Conservation (phyloP, 1,139 yeast species). For the Pichia sp. region DNA sequence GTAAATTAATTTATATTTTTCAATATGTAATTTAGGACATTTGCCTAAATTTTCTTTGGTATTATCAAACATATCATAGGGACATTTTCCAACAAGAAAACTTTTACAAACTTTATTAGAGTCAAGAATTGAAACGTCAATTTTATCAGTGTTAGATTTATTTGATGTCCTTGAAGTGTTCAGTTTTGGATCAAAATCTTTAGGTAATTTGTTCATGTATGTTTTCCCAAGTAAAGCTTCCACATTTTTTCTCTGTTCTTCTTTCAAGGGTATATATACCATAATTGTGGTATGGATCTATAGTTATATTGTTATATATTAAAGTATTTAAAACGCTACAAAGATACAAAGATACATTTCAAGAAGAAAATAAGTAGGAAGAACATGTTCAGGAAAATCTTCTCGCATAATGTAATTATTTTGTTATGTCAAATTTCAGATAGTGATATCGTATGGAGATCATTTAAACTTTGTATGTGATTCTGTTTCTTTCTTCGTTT, state of each 20-base stretch:
- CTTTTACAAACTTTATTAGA: conserved; percentile 73
- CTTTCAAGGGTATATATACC: no score
- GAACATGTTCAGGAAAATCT: no score
- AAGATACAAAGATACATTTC: no score
- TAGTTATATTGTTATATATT: no score
- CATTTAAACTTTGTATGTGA: no score
- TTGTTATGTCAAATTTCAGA: no score
- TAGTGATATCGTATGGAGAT: no score
- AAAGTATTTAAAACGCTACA: no score
- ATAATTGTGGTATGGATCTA: no score
- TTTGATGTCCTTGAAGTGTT: no score
- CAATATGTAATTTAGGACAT: conserved; percentile 73
- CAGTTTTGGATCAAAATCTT: conserved; percentile 19
- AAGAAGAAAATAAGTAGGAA: no score
- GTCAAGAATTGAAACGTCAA: conserved; percentile 34
- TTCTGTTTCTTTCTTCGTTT: background rate
- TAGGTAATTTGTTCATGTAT: conserved; percentile 34
- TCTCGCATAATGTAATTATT: no score
- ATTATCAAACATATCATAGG: conserved; percentile 75
- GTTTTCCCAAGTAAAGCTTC: conserved; percentile 83
- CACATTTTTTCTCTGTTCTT: conserved; percentile 68
- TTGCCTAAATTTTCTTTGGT: conserved; percentile 81
- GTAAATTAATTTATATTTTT: conserved; percentile 70
- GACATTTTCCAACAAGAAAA: conserved; percentile 82
- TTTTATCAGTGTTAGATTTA: conserved; percentile 2